Conservation (phyloP, 1,284 basidiomycete species). For the Xerocomus amazonicus region DNA sequence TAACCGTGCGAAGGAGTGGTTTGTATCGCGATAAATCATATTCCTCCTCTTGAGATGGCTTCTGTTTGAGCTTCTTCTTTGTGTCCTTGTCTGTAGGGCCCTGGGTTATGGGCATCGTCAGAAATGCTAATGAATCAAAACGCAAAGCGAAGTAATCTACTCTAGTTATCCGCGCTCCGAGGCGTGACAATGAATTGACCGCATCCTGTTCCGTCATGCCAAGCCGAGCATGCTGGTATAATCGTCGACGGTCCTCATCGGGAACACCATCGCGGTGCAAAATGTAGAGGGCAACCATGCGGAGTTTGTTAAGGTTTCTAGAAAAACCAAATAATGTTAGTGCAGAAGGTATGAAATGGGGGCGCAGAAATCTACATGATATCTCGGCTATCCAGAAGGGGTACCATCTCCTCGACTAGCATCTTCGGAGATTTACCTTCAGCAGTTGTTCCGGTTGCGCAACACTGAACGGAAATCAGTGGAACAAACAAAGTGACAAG, state of each 20-base stretch:
- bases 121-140: neutral
- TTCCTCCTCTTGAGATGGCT: constrained; percentile 72
- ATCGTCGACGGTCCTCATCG: constrained; percentile 89
- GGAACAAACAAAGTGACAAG: constrained; percentile 1
- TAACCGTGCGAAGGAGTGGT: constrained; percentile 78
- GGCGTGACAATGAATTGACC: constrained; percentile 80
- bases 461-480: constrained; percentile 53
- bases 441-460: constrained; percentile 84
- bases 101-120: constrained; percentile 35
- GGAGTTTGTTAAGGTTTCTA: constrained; percentile 90
- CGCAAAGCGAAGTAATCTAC: constrained; percentile 42
- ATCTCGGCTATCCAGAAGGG: constrained; percentile 82
- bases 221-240: constrained; percentile 96
- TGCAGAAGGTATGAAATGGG: neutral
- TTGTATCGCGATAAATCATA: constrained; percentile 96
- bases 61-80: constrained; percentile 81
- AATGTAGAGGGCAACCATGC: constrained; percentile 95
- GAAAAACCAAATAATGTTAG: constrained; percentile 3
- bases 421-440: constrained; percentile 91
- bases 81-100: constrained; percentile 69
- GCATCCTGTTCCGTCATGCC: constrained; percentile 91
- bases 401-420: constrained; percentile 98
- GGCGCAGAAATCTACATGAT: constrained; percentile 57
- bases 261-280: constrained; percentile 95
- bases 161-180: constrained; percentile 84